A percentile compares a stretch with the other conserved stretches of the same genome.
Evolutionary conservation across 176 grass and related monocot genomes (phyloP).

Genomic region (Themeda triandra): DNA sequence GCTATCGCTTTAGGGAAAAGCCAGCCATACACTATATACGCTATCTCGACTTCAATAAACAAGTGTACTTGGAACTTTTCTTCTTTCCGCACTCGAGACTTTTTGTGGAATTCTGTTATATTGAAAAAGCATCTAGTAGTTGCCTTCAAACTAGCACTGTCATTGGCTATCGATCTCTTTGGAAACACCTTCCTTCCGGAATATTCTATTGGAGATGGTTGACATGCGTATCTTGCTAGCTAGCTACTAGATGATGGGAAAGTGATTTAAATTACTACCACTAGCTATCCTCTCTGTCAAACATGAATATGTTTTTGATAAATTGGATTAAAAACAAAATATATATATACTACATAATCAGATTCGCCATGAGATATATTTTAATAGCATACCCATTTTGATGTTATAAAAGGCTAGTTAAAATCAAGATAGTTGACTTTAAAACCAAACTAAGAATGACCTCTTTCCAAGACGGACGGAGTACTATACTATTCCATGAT

Average conservation of each 20-base stretch:
- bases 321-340: too few relatives aligned
- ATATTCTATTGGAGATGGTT: slow-evolving; percentile 15
- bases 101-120: slow-evolving; percentile 1
- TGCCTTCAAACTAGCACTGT: slow-evolving; percentile 7
- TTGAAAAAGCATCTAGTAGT: not conserved
- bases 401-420: not conserved
- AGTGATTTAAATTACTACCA: not conserved
- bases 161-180: not conserved
- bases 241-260: not conserved
- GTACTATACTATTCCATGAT: slow-evolving; percentile 14
- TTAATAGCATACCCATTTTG: too few relatives aligned
- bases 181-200: not conserved
- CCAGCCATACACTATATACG: not conserved
- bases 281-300: too few relatives aligned
- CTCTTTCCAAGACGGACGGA: not conserved
- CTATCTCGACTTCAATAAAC: not conserved
- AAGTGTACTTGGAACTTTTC: slow-evolving; percentile 11
- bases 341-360: not conserved
- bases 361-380: not conserved
- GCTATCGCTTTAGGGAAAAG: slow-evolving; percentile 25
- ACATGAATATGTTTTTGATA: not conserved
- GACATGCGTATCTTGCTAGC: not conserved
- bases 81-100: slow-evolving; percentile 2
- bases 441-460: too few relatives aligned
- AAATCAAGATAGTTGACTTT: not conserved